Evolutionary conservation across 208 protist species (phyloP).

Genomic region (Leishmania lainsoni): DNA sequence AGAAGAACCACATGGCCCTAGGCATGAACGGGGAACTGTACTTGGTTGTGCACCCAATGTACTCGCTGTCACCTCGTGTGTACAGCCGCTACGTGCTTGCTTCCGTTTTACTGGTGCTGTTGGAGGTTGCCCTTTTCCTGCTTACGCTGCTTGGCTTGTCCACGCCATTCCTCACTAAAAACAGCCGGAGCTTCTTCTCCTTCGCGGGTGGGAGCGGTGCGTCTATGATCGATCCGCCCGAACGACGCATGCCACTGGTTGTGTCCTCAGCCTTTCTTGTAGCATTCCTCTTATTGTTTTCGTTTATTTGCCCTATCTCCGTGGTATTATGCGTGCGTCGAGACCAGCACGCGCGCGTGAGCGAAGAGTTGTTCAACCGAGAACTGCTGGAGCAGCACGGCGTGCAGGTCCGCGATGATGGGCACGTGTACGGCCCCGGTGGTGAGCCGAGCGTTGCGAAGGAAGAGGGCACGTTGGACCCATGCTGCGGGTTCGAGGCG

Average conservation of each 20-base stretch:
- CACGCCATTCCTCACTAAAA: neutral
- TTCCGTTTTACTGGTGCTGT: neutral
- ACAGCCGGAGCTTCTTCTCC: neutral
- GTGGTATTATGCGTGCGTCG: neutral
- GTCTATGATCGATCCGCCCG: neutral
- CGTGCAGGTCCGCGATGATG: conserved; percentile 10
- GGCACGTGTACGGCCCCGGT: neutral
- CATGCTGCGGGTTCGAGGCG: conserved; percentile 14
- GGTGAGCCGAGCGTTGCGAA: conserved; percentile 8
- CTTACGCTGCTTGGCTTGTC: neutral
- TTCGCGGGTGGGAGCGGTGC: conserved; percentile 1
- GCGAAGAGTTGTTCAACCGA: conserved; percentile 9
- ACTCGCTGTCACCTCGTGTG: neutral
- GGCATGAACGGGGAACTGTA: neutral
- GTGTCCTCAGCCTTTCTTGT: neutral
- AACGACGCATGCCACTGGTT: neutral
- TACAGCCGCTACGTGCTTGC: neutral
- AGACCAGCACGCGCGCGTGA: conserved; percentile 3
- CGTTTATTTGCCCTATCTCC: neutral
- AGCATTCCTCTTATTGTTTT: neutral
- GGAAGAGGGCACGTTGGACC: conserved; percentile 1
- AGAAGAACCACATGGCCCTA: conserved; percentile 4
- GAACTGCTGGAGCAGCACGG: conserved; percentile 4
- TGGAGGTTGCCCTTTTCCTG: neutral
- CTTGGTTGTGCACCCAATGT: conserved; percentile 4